A percentile compares a stretch with the other conserved stretches of the same genome.
phyloP scores from a whole-genome alignment of 2,329 filamentous ascomycete genomes.

The Beauveria sp. region DNA sequence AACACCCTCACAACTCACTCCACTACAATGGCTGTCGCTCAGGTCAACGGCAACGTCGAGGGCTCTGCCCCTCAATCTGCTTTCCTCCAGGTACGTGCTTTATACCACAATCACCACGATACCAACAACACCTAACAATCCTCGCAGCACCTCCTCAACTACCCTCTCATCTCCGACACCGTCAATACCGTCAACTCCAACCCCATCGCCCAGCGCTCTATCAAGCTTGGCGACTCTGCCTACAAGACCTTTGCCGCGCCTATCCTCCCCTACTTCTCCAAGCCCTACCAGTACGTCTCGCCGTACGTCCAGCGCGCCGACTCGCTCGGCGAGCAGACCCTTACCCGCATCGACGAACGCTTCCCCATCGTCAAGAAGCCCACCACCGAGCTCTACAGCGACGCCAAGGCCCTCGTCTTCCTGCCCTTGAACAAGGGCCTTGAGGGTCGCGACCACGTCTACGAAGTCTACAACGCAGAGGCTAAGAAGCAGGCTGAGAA shows the following conservation, averaged over 20 bases:
- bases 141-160: constrained; percentile 69
- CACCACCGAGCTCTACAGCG: constrained; percentile 59
- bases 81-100: constrained; percentile 38
- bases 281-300: constrained; percentile 72
- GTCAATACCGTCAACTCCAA: constrained; percentile 73
- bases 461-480: constrained; percentile 49
- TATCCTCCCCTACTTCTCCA: constrained; percentile 61
- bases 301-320: constrained; percentile 83
- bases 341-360: constrained; percentile 59
- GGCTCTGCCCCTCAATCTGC: constrained; percentile 28
- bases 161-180: constrained; percentile 74
- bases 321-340: constrained; percentile 62
- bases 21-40: constrained; percentile 12
- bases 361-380: constrained; percentile 72
- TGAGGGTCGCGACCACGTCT: constrained; percentile 55
- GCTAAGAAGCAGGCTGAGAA: constrained; percentile 57
- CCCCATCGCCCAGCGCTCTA: constrained; percentile 74
- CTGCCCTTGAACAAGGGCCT: constrained; percentile 55
- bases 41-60: constrained; percentile 13
- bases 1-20: not conserved
- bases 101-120: not conserved
- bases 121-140: not conserved
- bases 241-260: constrained; percentile 73
- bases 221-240: constrained; percentile 65
- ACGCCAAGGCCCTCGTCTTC: constrained; percentile 53